Evolutionary conservation across 1,284 basidiomycete species (phyloP).

Genomic region (Irpex sp.): DNA sequence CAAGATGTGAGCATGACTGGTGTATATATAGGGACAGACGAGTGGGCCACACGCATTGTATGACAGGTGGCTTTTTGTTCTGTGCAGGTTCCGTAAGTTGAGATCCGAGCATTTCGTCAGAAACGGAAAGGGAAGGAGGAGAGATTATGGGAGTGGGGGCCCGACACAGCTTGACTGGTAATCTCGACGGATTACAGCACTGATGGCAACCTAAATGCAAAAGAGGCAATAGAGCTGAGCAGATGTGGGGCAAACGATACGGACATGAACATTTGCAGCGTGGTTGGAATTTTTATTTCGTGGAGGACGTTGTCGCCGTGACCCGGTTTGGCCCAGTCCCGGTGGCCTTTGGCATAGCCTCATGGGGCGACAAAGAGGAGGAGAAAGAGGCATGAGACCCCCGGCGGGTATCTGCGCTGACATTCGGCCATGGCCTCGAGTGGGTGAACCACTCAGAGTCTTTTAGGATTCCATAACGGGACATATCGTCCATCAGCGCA

Average conservation of each 20-base stretch:
- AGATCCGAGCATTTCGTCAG: conserved; percentile 31
- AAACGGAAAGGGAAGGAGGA: conserved; percentile 25
- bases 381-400: not conserved
- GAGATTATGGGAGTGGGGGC: conserved; percentile 30
- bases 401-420: too few relatives aligned
- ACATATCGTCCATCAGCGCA: not conserved
- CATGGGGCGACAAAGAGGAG: conserved; percentile 5
- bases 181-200: too few relatives aligned
- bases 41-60: conserved; percentile 20
- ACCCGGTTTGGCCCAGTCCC: not conserved
- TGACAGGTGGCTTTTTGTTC: conserved; percentile 33
- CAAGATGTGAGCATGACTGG: conserved; percentile 7
- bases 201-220: not conserved
- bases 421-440: not conserved
- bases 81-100: conserved; percentile 25
- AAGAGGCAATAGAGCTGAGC: not conserved
- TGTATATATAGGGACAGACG: conserved; percentile 11
- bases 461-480: conserved; percentile 1
- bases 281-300: not conserved
- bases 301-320: not conserved
- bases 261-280: not conserved
- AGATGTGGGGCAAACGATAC: not conserved
- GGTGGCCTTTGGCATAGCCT: not conserved
- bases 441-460: not conserved
- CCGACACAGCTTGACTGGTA: conserved; percentile 10